Percentiles rank a stretch among this genome's conserved stretches.
Evolutionary conservation across 2,329 filamentous ascomycete genomes (phyloP).

Genomic region (Hypoxylon sp.): DNA sequence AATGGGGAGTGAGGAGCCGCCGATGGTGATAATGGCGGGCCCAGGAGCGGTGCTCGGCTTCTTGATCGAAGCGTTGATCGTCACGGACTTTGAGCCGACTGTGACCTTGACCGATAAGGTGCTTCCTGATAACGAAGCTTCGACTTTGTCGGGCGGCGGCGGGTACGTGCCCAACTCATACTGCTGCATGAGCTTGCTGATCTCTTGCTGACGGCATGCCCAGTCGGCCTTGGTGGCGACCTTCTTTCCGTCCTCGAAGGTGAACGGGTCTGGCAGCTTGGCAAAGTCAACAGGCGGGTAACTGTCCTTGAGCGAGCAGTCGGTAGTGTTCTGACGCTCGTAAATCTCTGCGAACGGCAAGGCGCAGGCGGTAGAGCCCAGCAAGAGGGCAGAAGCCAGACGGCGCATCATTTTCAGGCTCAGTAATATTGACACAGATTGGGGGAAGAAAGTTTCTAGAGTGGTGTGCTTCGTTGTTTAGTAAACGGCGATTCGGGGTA

Average conservation of each 20-base stretch:
- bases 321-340: slow-evolving; percentile 54
- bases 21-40: slow-evolving; percentile 71
- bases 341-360: slow-evolving; percentile 55
- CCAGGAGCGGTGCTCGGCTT: slow-evolving; percentile 64
- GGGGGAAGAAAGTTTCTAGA: slow-evolving; percentile 3
- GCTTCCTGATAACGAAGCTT: slow-evolving; percentile 61
- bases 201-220: slow-evolving; percentile 64
- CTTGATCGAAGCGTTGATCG: slow-evolving; percentile 61
- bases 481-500: slow-evolving; percentile 21
- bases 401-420: slow-evolving; percentile 48
- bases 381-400: slow-evolving; percentile 48
- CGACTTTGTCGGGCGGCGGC: slow-evolving; percentile 61
- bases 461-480: slow-evolving; percentile 26
- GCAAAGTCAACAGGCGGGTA: slow-evolving; percentile 57
- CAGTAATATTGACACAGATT: slow-evolving; percentile 12
- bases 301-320: slow-evolving; percentile 55
- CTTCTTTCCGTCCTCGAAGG: slow-evolving; percentile 59
- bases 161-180: slow-evolving; percentile 67
- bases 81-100: slow-evolving; percentile 62
- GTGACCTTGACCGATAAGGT: slow-evolving; percentile 62
- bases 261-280: slow-evolving; percentile 66
- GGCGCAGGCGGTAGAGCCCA: slow-evolving; percentile 55
- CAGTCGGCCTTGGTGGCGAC: slow-evolving; percentile 64
- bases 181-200: slow-evolving; percentile 63
- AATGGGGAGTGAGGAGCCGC: slow-evolving; percentile 68